Conservation (phyloP, 2,329 filamentous ascomycete genomes). For the Hortaea werneckii region DNA sequence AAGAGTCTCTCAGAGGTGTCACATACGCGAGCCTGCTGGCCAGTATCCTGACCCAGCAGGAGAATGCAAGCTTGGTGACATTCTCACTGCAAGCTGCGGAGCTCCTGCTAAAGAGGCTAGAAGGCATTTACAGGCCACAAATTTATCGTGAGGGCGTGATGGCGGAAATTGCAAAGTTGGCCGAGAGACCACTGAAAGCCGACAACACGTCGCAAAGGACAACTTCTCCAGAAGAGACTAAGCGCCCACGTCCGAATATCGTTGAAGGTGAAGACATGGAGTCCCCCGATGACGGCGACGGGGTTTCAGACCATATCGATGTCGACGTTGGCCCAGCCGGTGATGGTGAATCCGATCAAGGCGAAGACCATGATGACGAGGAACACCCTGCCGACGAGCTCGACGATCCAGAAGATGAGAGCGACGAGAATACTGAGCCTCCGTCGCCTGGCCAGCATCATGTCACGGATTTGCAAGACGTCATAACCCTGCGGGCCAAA, state of each 20-base stretch:
- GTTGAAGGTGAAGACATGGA: slow-evolving; percentile 9
- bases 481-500: slow-evolving; percentile 67
- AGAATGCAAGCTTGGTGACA: slow-evolving; percentile 78
- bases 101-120: slow-evolving; percentile 71
- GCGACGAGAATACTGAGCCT: slow-evolving; percentile 49
- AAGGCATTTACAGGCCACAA: slow-evolving; percentile 85
- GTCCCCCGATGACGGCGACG: slow-evolving; percentile 16
- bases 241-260: slow-evolving; percentile 2
- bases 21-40: slow-evolving; percentile 94
- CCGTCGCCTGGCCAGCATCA: slow-evolving; percentile 26
- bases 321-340: slow-evolving; percentile 24
- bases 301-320: slow-evolving; percentile 29
- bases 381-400: slow-evolving; percentile 16
- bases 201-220: background rate
- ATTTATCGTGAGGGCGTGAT: slow-evolving; percentile 97
- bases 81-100: slow-evolving; percentile 83
- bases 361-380: slow-evolving; percentile 15
- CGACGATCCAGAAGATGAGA: slow-evolving; percentile 26
- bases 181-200: slow-evolving; percentile 34
- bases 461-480: slow-evolving; percentile 51
- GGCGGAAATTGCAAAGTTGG: slow-evolving; percentile 75
- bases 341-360: slow-evolving; percentile 42
- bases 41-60: slow-evolving; percentile 89
- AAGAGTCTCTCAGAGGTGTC: slow-evolving; percentile 75
- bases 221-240: slow-evolving; percentile 3